phyloP scores from a whole-genome alignment of 148 eudicot species.

The Rhododendron vialii region DNA sequence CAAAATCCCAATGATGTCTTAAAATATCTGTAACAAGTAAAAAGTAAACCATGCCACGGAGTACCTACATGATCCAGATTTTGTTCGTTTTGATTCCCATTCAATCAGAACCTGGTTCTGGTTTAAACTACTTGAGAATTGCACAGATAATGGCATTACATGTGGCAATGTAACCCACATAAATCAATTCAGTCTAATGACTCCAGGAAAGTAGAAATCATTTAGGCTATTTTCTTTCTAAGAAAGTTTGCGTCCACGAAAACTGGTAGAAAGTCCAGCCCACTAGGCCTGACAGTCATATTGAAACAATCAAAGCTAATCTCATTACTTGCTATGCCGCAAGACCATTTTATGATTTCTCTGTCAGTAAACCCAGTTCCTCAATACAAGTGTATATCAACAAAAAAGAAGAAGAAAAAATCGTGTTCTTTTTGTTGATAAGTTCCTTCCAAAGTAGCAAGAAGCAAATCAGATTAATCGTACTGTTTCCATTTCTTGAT shows the following conservation, averaged over 20 bases:
- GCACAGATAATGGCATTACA: background rate
- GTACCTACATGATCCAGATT: background rate
- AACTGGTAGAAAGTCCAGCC: background rate
- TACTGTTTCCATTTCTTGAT: background rate
- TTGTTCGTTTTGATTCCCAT: background rate
- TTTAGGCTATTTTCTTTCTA: background rate
- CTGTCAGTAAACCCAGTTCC: background rate
- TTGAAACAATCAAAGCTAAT: background rate
- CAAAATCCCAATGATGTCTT: background rate
- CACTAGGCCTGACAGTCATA: background rate
- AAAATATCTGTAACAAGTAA: background rate
- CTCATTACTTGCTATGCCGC: background rate
- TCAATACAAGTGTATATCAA: background rate
- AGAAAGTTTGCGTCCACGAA: background rate
- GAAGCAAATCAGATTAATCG: background rate
- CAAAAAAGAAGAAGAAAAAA: background rate
- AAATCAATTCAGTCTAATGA: background rate
- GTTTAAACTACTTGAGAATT: background rate
- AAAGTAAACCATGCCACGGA: background rate
- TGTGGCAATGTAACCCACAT: background rate
- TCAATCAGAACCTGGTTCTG: slow-evolving; percentile 3
- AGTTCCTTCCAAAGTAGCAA: background rate
- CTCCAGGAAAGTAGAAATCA: background rate
- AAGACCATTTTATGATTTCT: background rate
- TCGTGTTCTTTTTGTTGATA: background rate